Conservation (phyloP, 108 stramenopile species). For the Stephanodiscus minutulus region DNA sequence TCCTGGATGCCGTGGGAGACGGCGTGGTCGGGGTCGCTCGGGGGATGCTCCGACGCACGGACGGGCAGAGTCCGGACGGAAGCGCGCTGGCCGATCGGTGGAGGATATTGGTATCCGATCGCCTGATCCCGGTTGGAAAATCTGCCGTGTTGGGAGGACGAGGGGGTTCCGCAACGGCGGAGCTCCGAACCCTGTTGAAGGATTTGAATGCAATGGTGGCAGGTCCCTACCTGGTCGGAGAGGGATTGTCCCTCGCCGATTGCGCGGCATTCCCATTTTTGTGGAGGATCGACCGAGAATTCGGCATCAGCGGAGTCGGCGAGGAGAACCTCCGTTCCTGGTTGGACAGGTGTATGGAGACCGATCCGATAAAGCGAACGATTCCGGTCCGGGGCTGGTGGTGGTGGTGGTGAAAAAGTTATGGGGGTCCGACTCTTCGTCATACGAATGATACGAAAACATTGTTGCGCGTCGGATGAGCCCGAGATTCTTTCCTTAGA, state of each 20-base stretch:
- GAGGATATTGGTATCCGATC: slow-evolving; percentile 53
- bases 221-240: slow-evolving; percentile 63
- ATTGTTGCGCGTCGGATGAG: background rate
- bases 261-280: slow-evolving; percentile 85
- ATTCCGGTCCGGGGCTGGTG: slow-evolving; percentile 59
- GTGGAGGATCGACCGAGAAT: slow-evolving; percentile 82
- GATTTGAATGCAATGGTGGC: slow-evolving; percentile 57
- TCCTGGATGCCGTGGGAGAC: slow-evolving; percentile 57
- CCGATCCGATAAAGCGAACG: slow-evolving; percentile 61
- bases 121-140: slow-evolving; percentile 70
- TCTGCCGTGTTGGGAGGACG: slow-evolving; percentile 67
- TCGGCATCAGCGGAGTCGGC: slow-evolving; percentile 48
- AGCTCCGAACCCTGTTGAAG: slow-evolving; percentile 56
- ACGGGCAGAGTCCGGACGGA: slow-evolving; percentile 12
- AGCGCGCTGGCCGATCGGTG: slow-evolving; percentile 42
- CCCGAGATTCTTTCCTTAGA: background rate
- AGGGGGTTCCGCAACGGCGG: slow-evolving; percentile 51
- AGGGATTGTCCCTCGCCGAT: slow-evolving; percentile 74
- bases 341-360: slow-evolving; percentile 60
- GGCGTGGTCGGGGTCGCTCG: slow-evolving; percentile 25
- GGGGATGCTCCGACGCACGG: background rate
- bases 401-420: slow-evolving; percentile 80
- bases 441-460: too few species aligned
- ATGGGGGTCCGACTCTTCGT: too few species aligned
- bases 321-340: slow-evolving; percentile 56